Evolutionary conservation across 768 basidiomycete genomes (phyloP), one percentile per base, ranked within the genome.

Genomic region (Coprinopsis sp.): DNA sequence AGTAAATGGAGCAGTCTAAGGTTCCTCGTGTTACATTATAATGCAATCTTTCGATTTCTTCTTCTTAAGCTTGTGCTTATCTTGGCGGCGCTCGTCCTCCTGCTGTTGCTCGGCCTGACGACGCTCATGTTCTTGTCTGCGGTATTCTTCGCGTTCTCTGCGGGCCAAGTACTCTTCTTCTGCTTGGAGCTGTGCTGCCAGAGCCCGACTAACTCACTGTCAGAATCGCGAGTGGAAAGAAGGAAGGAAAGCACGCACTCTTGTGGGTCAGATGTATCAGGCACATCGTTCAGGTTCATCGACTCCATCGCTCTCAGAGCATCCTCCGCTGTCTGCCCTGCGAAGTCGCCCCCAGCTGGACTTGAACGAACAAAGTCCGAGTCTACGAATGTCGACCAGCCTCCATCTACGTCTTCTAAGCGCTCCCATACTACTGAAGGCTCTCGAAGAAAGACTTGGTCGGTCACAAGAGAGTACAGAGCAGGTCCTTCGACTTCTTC

Each of bases 381-480:
- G 59, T 93, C 91, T 18, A 87, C 87, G 57, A 92, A 95, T 4
- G 77, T 76, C 24, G 86, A 80, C 52, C 72, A 82, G 2, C 79
- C 74, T 1, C 90, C 90, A 50, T 95, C 91, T 24, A 93, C 76
- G 57, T 95, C 93, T 55, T 88, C 89, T 23, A 96, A 67, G 16
- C 84, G 79, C 64, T 96, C 93, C 93, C 93, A 96, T 3, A 93
- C 85, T 21, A 95, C 79, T 14, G 79, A 79, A 0, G 81, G 71
- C 60, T 95, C 92, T 47, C 78, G 63, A 2, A 83, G 65, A 61
- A 96, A 92, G 14, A 82, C 79, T 31, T 87, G 74, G 62, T 96
- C 93, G 0, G 93, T 93, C 11, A 85, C 90, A 51, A 96, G 82
- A 1, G 81, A 79, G 61, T 90, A 94, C 6, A 96, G 69, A 4